Evolutionary conservation across 257 asterid genomes (phyloP).

Genomic region (Capsicum baccatum): DNA sequence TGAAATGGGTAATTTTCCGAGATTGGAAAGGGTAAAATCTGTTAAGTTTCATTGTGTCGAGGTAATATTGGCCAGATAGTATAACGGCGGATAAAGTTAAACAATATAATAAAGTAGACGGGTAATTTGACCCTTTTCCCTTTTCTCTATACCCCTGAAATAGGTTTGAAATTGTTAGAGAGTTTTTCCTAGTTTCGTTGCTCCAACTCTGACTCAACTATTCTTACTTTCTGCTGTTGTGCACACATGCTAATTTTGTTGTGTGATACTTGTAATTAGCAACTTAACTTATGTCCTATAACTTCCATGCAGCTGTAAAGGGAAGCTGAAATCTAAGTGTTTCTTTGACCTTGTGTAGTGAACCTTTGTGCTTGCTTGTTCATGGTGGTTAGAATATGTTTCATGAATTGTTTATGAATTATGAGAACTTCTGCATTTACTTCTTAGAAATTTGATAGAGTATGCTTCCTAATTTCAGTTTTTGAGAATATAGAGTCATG

Average conservation of each 20-base stretch:
- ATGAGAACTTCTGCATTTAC: background rate
- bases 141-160: background rate
- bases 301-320: slow-evolving; percentile 15
- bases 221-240: background rate
- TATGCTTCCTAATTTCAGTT: slow-evolving; percentile 23
- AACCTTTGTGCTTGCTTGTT: background rate
- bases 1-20: background rate
- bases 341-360: slow-evolving; percentile 14
- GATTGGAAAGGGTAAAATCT: background rate
- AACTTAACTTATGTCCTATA: background rate
- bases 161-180: background rate
- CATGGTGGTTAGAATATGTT: slow-evolving; percentile 11
- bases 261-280: slow-evolving; percentile 3
- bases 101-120: too few species aligned
- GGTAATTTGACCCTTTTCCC: background rate
- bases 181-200: background rate
- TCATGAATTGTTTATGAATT: background rate
- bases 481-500: slow-evolving; percentile 9
- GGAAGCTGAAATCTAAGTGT: slow-evolving; percentile 11
- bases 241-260: background rate
- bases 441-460: slow-evolving; percentile 13
- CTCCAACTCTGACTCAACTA: background rate
- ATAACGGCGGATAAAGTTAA: too few species aligned
- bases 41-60: background rate
- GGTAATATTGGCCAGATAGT: background rate